Conservation (phyloP, 1,284 basidiomycete species). For the Ceratobasidium sp. region DNA sequence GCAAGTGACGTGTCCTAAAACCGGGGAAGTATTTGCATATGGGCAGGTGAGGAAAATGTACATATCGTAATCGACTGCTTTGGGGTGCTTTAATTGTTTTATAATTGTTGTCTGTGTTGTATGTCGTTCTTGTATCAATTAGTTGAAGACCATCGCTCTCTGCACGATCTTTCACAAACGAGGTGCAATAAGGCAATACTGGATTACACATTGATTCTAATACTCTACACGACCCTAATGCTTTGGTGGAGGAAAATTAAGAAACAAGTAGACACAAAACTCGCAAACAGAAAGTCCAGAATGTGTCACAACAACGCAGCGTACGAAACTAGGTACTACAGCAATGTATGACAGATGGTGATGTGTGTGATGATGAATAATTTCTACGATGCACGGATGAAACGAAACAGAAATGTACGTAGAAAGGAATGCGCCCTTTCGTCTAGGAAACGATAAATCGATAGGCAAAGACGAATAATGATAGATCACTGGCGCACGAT, state of each 20-base stretch:
- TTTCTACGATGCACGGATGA: conserved; percentile 40
- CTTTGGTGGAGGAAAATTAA: conserved; percentile 38
- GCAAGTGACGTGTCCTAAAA: conserved; percentile 83
- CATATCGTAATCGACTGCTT: conserved; percentile 65
- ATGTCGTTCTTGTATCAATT: too few species aligned
- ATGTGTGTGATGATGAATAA: conserved; percentile 38
- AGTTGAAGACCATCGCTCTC: neutral
- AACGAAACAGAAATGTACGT: conserved; percentile 39
- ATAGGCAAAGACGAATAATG: conserved; percentile 44
- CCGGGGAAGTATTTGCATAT: conserved; percentile 72
- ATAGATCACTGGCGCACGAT: conserved; percentile 41
- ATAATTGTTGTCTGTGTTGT: too few species aligned
- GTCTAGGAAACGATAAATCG: conserved; percentile 43
- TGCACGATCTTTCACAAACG: neutral
- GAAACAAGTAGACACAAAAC: conserved; percentile 42
- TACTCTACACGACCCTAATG: conserved; percentile 38
- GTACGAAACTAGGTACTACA: conserved; percentile 9
- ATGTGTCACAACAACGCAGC: conserved; percentile 34
- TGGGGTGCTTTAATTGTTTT: too few species aligned
- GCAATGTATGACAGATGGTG: conserved; percentile 38
- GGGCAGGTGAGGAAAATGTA: conserved; percentile 83
- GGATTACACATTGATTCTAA: conserved; percentile 32
- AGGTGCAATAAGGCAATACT: neutral
- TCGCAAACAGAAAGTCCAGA: conserved; percentile 39
- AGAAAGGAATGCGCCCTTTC: conserved; percentile 44